A percentile compares a stretch with the other conserved stretches of the same genome.
Conservation (phyloP, 139 green algal species). For the Ostreobium quekettii region DNA sequence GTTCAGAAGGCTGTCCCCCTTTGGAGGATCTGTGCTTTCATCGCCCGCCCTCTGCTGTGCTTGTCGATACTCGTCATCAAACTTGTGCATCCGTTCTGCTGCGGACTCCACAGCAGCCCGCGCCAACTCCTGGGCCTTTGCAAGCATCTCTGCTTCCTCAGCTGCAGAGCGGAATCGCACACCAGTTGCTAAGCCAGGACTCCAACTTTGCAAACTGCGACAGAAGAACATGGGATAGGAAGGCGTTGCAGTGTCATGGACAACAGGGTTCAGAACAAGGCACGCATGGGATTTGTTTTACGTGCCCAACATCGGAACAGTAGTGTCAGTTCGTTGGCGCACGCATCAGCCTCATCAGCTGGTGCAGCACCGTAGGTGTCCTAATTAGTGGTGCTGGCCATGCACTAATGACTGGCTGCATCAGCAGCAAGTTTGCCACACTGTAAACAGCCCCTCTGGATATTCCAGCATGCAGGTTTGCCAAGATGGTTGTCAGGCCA, state of each 20-base stretch:
- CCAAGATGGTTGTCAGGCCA: too few relatives aligned
- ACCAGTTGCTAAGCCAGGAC: background rate
- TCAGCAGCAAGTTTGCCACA: too few relatives aligned
- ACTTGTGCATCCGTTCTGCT: slow-evolving; percentile 24
- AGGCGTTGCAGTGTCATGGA: slow-evolving; percentile 7
- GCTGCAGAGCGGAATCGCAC: background rate
- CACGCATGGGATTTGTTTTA: too few relatives aligned
- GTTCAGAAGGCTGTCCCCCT: slow-evolving; percentile 18
- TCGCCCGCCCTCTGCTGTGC: background rate
- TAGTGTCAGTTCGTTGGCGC: too few relatives aligned
- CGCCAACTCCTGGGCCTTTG: slow-evolving; percentile 20
- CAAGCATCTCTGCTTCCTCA: background rate
- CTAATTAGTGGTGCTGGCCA: too few relatives aligned
- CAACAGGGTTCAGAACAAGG: slow-evolving; percentile 5
- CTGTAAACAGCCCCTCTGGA: too few relatives aligned
- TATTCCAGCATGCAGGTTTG: too few relatives aligned
- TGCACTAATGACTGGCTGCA: too few relatives aligned
- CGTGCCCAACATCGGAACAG: too few relatives aligned
- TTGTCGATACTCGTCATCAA: background rate
- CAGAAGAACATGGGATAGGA: background rate
- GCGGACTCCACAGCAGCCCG: slow-evolving; percentile 18
- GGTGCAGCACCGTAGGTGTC: too few relatives aligned
- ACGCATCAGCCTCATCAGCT: too few relatives aligned
- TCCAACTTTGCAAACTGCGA: background rate
- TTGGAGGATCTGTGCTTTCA: background rate